Conservation (phyloP, 2,329 filamentous ascomycete species). For the Arachnomyces sp. region DNA sequence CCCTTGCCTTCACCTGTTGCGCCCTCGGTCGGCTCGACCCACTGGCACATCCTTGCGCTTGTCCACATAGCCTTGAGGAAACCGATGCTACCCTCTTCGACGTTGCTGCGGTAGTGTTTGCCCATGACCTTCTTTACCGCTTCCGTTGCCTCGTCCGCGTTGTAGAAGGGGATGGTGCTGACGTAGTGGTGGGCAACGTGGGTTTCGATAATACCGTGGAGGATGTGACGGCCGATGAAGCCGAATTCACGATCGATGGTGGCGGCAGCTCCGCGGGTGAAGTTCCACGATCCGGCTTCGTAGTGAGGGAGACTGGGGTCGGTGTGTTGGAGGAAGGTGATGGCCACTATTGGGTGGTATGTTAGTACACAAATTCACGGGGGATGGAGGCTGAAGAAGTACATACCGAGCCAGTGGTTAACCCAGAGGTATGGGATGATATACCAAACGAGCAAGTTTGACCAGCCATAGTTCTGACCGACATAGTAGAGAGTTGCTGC, state of each 20-base stretch:
- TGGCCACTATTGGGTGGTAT: constrained; percentile 60
- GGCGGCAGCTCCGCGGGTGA: constrained; percentile 83
- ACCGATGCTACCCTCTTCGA: constrained; percentile 65
- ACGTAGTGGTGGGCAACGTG: constrained; percentile 98
- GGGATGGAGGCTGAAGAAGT: constrained; percentile 2
- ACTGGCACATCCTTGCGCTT: constrained; percentile 82
- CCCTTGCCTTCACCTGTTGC: constrained; percentile 73
- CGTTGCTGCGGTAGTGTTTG: constrained; percentile 82
- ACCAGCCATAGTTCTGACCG: constrained; percentile 70
- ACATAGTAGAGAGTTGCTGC: constrained; percentile 58
- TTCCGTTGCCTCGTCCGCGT: constrained; percentile 88
- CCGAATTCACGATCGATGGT: constrained; percentile 97
- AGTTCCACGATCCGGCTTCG: constrained; percentile 78
- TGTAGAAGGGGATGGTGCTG: constrained; percentile 91
- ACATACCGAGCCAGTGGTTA: constrained; percentile 96
- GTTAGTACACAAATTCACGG: background rate
- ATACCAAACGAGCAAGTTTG: constrained; percentile 91
- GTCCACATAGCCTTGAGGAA: constrained; percentile 80
- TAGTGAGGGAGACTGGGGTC: constrained; percentile 93
- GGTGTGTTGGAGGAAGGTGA: constrained; percentile 96
- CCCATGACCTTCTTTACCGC: constrained; percentile 96
- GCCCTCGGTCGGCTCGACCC: constrained; percentile 85
- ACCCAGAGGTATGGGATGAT: constrained; percentile 93
- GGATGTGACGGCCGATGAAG: constrained; percentile 80
- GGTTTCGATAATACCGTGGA: constrained; percentile 96